A percentile compares a stretch with the other conserved stretches of the same genome.
Evolutionary conservation across 306 rosid species (phyloP).

Genomic region (Amphicarpaea edgeworthii): DNA sequence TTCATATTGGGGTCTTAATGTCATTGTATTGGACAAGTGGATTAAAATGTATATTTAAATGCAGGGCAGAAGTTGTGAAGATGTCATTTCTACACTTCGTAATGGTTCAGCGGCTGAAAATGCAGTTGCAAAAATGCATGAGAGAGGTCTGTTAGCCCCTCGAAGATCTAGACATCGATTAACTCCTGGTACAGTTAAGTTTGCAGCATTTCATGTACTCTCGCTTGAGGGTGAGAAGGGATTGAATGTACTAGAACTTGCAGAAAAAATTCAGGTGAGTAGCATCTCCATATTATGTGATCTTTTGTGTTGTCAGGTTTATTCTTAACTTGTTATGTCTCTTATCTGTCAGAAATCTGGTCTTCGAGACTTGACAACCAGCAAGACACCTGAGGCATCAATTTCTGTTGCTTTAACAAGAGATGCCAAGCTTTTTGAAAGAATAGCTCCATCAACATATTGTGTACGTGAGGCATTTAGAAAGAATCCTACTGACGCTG

Average conservation of each 20-base stretch:
- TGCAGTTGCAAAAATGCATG: slow-evolving; percentile 89
- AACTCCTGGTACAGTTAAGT: slow-evolving; percentile 98
- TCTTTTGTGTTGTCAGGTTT: slow-evolving; percentile 26
- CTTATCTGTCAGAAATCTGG: slow-evolving; percentile 79
- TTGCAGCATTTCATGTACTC: slow-evolving; percentile 98
- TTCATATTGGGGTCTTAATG: neutral
- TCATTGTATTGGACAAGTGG: slow-evolving; percentile 34
- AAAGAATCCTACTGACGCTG: slow-evolving; percentile 93
- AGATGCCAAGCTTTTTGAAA: slow-evolving; percentile 97
- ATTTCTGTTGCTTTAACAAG: slow-evolving; percentile 99
- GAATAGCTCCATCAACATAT: slow-evolving; percentile 97
- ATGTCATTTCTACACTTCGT: slow-evolving; percentile 83
- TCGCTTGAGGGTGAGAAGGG: slow-evolving; percentile 92
- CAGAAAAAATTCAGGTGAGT: slow-evolving; percentile 97
- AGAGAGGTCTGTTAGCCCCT: slow-evolving; percentile 88
- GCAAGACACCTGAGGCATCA: slow-evolving; percentile 99
- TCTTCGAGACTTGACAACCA: slow-evolving; percentile 94
- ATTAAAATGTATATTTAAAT: slow-evolving; percentile 42
- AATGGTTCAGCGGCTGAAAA: slow-evolving; percentile 94
- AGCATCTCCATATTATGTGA: slow-evolving; percentile 18
- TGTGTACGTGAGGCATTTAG: slow-evolving; percentile 89
- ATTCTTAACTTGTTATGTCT: slow-evolving; percentile 15
- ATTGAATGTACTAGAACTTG: slow-evolving; percentile 88
- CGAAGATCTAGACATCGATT: slow-evolving; percentile 93
- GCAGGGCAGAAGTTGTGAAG: slow-evolving; percentile 80